Conservation (phyloP, 305 asterid species). For the Ilex paraguariensis region DNA sequence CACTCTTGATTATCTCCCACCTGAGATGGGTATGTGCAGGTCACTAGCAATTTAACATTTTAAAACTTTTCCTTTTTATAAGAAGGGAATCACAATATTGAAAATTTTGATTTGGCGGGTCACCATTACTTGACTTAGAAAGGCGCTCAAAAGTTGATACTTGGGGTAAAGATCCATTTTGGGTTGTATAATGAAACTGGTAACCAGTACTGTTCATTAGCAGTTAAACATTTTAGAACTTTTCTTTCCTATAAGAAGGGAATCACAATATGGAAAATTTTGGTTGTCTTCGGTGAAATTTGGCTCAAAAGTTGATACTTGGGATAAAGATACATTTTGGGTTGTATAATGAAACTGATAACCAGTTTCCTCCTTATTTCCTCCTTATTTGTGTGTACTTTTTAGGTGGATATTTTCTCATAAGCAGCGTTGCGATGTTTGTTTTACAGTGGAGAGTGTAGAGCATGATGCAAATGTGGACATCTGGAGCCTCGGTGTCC, state of each 20-base stretch:
- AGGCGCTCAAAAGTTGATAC: background rate
- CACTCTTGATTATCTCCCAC: constrained; percentile 94
- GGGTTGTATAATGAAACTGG: background rate
- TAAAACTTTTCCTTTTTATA: no score
- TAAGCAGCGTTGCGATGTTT: background rate
- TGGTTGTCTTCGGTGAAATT: no score
- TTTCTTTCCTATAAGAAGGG: no score
- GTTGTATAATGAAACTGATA: background rate
- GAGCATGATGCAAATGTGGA: constrained; percentile 94
- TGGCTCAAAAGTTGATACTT: no score
- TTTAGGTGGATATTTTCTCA: background rate
- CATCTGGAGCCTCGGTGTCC: constrained; percentile 92
- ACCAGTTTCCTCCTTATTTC: background rate
- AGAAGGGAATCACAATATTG: no score
- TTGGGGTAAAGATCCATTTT: background rate
- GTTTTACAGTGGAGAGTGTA: constrained; percentile 73
- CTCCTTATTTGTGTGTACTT: background rate
- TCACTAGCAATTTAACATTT: background rate
- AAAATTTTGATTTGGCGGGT: no score
- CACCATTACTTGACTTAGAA: no score
- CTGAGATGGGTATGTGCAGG: constrained; percentile 86
- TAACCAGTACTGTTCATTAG: background rate
- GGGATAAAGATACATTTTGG: no score
- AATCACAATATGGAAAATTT: no score
- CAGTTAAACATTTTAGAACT: no score